phyloP scores from a whole-genome alignment of 106 monocot species.

The Xerophyta viscosa region DNA sequence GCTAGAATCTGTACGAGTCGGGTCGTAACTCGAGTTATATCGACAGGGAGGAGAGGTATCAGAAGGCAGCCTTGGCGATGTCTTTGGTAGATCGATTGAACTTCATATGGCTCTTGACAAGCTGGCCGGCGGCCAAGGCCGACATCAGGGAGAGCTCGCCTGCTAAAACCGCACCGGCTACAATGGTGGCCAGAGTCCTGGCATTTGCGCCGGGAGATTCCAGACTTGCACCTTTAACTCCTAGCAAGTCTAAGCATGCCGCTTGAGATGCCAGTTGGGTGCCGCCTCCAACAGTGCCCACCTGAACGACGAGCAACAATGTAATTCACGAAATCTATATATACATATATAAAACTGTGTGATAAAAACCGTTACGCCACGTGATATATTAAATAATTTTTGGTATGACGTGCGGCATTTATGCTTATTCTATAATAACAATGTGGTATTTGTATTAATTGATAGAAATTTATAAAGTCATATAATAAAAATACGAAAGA shows the following conservation, averaged over 20 bases:
- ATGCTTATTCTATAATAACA: no score
- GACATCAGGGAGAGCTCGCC: slow-evolving; percentile 87
- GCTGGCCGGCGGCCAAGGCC: slow-evolving; percentile 78
- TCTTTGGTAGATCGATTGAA: slow-evolving; percentile 73
- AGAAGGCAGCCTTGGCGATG: slow-evolving; percentile 26
- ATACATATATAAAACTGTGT: no score
- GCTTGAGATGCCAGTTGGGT: slow-evolving; percentile 71
- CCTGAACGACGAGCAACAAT: slow-evolving; percentile 17
- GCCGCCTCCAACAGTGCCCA: slow-evolving; percentile 81
- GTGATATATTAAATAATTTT: no score
- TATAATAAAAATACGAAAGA: no score
- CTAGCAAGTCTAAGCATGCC: slow-evolving; percentile 65
- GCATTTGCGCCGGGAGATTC: slow-evolving; percentile 62
- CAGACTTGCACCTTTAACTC: slow-evolving; percentile 53
- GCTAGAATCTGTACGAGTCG: neutral
- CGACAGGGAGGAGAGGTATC: neutral
- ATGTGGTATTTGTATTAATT: no score
- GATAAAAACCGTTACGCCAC: no score
- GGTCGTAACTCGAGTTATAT: no score
- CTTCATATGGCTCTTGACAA: slow-evolving; percentile 83
- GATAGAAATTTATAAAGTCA: no score
- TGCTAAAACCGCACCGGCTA: slow-evolving; percentile 66
- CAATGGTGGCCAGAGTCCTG: slow-evolving; percentile 54
- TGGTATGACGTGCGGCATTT: no score
- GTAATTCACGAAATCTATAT: neutral